phyloP scores from a whole-genome alignment of 345 rosid genomes.

The Eucalyptus curtisii region DNA sequence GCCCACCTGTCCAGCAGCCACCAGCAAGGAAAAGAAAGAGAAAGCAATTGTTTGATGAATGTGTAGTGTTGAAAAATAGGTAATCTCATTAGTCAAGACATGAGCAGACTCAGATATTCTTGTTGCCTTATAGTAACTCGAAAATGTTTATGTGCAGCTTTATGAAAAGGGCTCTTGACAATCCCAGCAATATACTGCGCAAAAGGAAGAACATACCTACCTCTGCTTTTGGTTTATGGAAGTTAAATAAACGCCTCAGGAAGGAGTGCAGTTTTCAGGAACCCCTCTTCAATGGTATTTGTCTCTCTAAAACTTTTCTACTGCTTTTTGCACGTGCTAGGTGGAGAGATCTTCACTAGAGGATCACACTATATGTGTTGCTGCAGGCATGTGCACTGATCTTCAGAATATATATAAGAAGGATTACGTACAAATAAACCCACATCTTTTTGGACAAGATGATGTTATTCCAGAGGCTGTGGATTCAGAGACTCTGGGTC shows the following conservation, averaged over 20 bases:
- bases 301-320: neutral
- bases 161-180: neutral
- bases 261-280: constrained; percentile 43
- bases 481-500: constrained; percentile 5
- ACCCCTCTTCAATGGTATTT: constrained; percentile 51
- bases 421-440: constrained; percentile 26
- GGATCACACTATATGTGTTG: neutral
- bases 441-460: constrained; percentile 21
- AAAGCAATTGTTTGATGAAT: constrained; percentile 32
- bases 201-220: constrained; percentile 32
- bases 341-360: neutral
- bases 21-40: constrained; percentile 28
- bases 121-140: neutral
- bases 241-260: constrained; percentile 23
- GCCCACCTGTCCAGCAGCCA: constrained; percentile 40
- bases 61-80: constrained; percentile 52
- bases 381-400: constrained; percentile 2
- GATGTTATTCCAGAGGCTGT: neutral
- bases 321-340: neutral
- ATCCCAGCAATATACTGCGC: constrained; percentile 12
- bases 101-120: neutral
- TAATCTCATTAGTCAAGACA: neutral
- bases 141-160: neutral
- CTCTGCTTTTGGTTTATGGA: constrained; percentile 49
- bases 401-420: neutral